phyloP scores from a whole-genome alignment of 1,284 basidiomycete genomes.

The Trametes pubescens region DNA sequence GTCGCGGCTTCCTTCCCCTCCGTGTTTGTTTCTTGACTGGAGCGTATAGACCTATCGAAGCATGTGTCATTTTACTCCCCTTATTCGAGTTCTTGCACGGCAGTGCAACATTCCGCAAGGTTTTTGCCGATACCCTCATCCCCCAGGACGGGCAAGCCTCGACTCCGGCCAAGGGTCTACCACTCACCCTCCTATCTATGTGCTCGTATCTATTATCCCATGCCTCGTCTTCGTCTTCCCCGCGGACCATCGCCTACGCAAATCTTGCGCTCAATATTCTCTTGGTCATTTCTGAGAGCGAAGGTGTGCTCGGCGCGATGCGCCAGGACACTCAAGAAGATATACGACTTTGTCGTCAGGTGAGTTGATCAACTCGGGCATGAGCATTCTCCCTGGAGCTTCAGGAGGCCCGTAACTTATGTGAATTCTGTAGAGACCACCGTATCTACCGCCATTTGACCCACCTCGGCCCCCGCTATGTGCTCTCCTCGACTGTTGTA shows the following conservation, averaged over 20 bases:
- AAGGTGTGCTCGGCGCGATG: slow-evolving; percentile 54
- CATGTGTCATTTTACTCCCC: slow-evolving; percentile 62
- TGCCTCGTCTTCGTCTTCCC: slow-evolving; percentile 62
- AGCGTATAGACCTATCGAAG: slow-evolving; percentile 62
- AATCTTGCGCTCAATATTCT: slow-evolving; percentile 61
- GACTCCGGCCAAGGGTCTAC: slow-evolving; percentile 42
- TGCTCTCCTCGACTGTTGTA: slow-evolving; percentile 67
- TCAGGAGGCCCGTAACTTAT: not conserved
- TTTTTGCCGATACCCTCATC: slow-evolving; percentile 51
- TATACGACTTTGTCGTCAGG: slow-evolving; percentile 69
- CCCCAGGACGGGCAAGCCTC: slow-evolving; percentile 34
- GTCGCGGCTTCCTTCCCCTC: not conserved
- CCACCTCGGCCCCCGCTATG: slow-evolving; percentile 56
- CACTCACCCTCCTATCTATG: slow-evolving; percentile 58
- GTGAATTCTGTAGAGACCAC: slow-evolving; percentile 51
- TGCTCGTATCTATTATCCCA: slow-evolving; percentile 71
- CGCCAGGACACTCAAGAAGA: slow-evolving; percentile 47
- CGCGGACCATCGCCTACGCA: slow-evolving; percentile 66
- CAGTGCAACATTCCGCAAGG: slow-evolving; percentile 55
- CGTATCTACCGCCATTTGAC: slow-evolving; percentile 53
- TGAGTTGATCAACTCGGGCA: slow-evolving; percentile 48
- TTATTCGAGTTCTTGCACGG: slow-evolving; percentile 64
- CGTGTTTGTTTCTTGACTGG: not conserved
- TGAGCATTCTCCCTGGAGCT: not conserved
- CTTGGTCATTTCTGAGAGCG: slow-evolving; percentile 57